Base-by-base conservation (phyloP, 179 eudicot genomes). In the Beta macrorhiza region DNA sequence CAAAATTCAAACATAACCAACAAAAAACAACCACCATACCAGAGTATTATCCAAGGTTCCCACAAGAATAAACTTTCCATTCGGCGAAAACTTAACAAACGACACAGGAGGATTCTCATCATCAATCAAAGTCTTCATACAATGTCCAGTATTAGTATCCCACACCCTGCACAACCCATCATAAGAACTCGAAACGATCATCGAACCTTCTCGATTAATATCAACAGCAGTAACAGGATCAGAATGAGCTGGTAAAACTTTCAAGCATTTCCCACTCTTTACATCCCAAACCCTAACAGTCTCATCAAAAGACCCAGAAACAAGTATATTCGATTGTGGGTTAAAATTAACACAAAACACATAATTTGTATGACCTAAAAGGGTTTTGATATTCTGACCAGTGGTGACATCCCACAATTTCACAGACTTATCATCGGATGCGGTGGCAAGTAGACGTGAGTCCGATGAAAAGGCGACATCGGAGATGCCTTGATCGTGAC, bases 201-300 rank as follows among this genome's bases (percentile, higher is more conserved):
- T 44, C 7, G 90, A 63, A 3, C 99, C 98, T 17, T 94, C 99
- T n/a, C 87, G 86, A 16, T 94, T 91, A 71, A 92, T 90, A 70
- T 88, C 82, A 1, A 94, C 99, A 0, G 94, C 91, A 0, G 97
- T 94, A 0, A 94, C 97, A 0, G 99, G 98, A 42, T 96, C 99
- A 5, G 97, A 96, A 82, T 94, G 99, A 2, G 99, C 99, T 0
- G 98, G 99, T 1, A 96, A 82, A 42, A 96, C 98, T 84, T 89
- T 91, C 51, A 95, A 67, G 37, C 99, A 95, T 81, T 87, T 90
- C 25, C 99, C 99, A 0, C 87, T 83, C 88, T 91, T 90, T 0
- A 94, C 91, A 87, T 96, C 98, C 99, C 99, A 96, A 75, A 96
- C 82, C 87, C 99, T 79, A 58, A 96, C 99, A 0, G 98, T 94